Evolutionary conservation across 805 yeast genomes (phyloP), one percentile per base, ranked within the genome.

Genomic region (Wickerhamiella kazuoi): DNA sequence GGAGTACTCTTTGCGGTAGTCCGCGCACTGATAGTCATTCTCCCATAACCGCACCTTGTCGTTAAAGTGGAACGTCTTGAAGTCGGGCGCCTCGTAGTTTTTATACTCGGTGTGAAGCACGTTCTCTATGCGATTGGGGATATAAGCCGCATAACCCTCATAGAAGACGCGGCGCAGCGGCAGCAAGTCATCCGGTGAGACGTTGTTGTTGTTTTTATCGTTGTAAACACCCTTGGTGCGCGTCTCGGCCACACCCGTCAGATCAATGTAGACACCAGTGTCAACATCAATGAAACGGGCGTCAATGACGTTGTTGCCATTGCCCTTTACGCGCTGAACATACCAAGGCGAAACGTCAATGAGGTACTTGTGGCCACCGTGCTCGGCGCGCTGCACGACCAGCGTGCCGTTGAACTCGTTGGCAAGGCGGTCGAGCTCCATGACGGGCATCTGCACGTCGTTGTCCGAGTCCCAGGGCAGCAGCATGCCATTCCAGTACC

Each of bases 241-340:
- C 20, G 50, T 50, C 29, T 50, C 51, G 11, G 64, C 56, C 28
- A 67, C 50, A 3, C 76, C 82, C 2, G 72, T 67, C 39, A 75
- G 62, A 47, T 74, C 79, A 40, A 75, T 61, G 48, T 71, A 75
- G 9, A 66, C 51, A 8, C 81, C 81, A 2, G 76, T 67, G 40
- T 68, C 68, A 14, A 66, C 61, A 50, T 75, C 81, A 41, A 75
- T 70, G 49, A 75, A 71, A 44, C 79, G 63, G 7, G 74, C 68
- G 50, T 71, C 75, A 17, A 56, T 71, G 57, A 43, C 69, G 64
- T 44, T 72, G 51, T 13, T 63, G 59, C 68, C 68, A 45, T 71
- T 69, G 30, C 67, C 64, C 28, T 61, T 52, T 1, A 62, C 63
- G 35, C 76, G 63, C 47, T 69, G 67, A 41, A 68, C 59, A 47